A percentile compares a stretch with the other conserved stretches of the same genome.
Conservation (phyloP, 2,329 filamentous ascomycete species). For the Ophiostoma angusticollis region DNA sequence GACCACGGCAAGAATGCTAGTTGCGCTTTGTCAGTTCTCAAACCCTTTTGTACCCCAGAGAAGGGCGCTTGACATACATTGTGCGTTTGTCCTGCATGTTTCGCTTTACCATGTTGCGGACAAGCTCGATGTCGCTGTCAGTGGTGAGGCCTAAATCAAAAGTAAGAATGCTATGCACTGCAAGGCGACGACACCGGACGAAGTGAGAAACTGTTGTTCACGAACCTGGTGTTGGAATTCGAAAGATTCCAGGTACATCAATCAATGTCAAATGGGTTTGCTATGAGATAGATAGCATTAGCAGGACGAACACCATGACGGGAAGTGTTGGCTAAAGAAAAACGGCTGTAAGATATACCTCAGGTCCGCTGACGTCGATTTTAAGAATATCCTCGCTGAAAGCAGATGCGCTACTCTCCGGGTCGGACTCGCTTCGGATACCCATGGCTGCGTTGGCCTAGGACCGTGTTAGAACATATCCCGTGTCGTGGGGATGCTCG, state of each 20-base stretch:
- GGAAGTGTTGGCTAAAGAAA: neutral
- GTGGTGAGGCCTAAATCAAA: conserved; percentile 26
- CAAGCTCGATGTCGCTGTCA: conserved; percentile 29
- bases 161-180: neutral
- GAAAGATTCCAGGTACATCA: conserved; percentile 42
- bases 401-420: neutral
- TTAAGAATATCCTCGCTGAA: conserved; percentile 36
- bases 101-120: conserved; percentile 32
- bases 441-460: conserved; percentile 33
- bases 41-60: neutral
- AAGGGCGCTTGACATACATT: conserved; percentile 23
- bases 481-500: too few species aligned
- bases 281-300: conserved; percentile 9
- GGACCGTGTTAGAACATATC: conserved; percentile 1
- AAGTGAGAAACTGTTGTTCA: too few species aligned
- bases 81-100: conserved; percentile 35
- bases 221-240: conserved; percentile 23
- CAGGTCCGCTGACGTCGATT: conserved; percentile 32
- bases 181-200: too few species aligned
- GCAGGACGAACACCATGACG: neutral
- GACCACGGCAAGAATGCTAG: conserved; percentile 31
- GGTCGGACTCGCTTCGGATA: conserved; percentile 20
- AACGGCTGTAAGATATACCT: conserved; percentile 18
- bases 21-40: neutral
- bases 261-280: conserved; percentile 38